Percentiles rank a stretch among this genome's conserved stretches.
Conservation (phyloP, 345 rosid genomes). For the Populus simonii region DNA sequence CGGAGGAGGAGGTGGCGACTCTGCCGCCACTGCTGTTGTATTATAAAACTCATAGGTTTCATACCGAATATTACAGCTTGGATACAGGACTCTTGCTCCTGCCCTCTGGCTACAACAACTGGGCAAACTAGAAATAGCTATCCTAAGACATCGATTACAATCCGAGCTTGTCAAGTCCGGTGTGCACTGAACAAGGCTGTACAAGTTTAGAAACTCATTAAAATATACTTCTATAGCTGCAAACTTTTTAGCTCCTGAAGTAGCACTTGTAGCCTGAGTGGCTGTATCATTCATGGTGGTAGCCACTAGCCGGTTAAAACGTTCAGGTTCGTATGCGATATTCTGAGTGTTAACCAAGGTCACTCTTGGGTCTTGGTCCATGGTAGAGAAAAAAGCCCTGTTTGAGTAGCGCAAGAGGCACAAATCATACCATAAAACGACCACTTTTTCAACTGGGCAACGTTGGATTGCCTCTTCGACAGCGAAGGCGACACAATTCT, state of each 20-base stretch:
- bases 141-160: slow-evolving; percentile 13
- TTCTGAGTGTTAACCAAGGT: too few relatives aligned
- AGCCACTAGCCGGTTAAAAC: not conserved
- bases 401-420: slow-evolving; percentile 51
- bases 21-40: not conserved
- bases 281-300: not conserved
- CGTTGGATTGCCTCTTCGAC: not conserved
- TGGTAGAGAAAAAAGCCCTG: slow-evolving; percentile 25
- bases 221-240: slow-evolving; percentile 12
- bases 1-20: not conserved
- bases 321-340: too few relatives aligned
- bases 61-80: slow-evolving; percentile 36
- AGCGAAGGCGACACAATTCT: slow-evolving; percentile 33
- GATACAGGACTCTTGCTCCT: slow-evolving; percentile 30
- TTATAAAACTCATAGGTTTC: slow-evolving; percentile 28
- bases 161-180: slow-evolving; percentile 24
- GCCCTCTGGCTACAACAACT: slow-evolving; percentile 16
- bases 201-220: not conserved
- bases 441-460: slow-evolving; percentile 30
- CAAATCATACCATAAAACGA: slow-evolving; percentile 40
- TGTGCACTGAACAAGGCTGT: slow-evolving; percentile 38
- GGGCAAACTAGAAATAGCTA: slow-evolving; percentile 10
- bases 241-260: slow-evolving; percentile 10
- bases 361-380: slow-evolving; percentile 8
- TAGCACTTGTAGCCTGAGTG: not conserved